A percentile compares a stretch with the other conserved stretches of the same genome.
Conservation (phyloP, 345 rosid species). For the Tarenaya hassleriana region DNA sequence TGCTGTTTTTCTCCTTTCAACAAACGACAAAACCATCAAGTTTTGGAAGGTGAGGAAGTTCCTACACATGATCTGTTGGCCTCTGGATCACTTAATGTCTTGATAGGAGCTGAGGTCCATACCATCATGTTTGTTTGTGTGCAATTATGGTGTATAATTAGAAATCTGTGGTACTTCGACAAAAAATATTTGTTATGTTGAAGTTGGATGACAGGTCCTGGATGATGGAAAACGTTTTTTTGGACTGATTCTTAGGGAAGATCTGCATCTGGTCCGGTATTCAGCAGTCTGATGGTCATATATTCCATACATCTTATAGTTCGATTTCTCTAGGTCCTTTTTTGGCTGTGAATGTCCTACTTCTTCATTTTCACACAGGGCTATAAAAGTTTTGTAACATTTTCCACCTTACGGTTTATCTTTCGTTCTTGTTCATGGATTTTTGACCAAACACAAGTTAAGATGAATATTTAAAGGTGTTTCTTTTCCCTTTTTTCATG, state of each 20-base stretch:
- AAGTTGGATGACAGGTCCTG: no score
- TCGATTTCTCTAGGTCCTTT: constrained; percentile 6
- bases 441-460: constrained; percentile 3
- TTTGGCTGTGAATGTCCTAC: not conserved
- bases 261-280: no score
- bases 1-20: constrained; percentile 78
- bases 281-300: not conserved
- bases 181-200: constrained; percentile 9
- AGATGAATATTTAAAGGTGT: constrained; percentile 9
- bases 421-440: not conserved
- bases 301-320: no score
- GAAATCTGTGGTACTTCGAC: constrained; percentile 5
- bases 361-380: not conserved
- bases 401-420: not conserved
- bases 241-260: no score
- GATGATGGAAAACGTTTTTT: no score
- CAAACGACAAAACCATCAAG: constrained; percentile 48
- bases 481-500: constrained; percentile 10
- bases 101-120: constrained; percentile 1
- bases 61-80: constrained; percentile 6
- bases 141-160: not conserved
- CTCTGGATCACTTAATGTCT: constrained; percentile 4
- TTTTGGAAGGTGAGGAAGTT: constrained; percentile 73
- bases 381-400: not conserved
- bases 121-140: constrained; percentile 10